These are phyloP conservation scores for Glarea lozoyensis DNA, from an alignment of 495 filamentous ascomycete species.

Conservation along the genomic window DNA sequence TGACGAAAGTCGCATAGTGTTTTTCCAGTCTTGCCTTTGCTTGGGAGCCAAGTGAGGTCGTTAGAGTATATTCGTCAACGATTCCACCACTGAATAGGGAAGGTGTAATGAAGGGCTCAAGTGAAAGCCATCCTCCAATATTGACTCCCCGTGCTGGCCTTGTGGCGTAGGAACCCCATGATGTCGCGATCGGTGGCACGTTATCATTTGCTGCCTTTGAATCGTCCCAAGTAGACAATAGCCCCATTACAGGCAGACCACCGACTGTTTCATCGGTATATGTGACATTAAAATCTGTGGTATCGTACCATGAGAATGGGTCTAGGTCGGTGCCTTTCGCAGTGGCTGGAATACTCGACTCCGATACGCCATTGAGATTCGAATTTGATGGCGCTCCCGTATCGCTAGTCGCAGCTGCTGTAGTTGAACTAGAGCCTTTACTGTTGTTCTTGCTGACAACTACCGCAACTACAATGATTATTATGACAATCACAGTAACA, in stretches of 20 bases:
- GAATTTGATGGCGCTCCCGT: constrained; percentile 39
- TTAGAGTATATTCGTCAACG: constrained; percentile 84
- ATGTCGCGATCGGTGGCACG: constrained; percentile 66
- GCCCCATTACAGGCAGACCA: constrained; percentile 80
- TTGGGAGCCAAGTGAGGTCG: constrained; percentile 54
- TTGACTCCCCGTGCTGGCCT: constrained; percentile 85
- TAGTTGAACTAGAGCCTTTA: constrained; percentile 14
- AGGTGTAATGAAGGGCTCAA: constrained; percentile 94
- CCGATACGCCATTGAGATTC: constrained; percentile 50
- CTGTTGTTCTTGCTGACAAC: constrained; percentile 59
- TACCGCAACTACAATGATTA: constrained; percentile 68
- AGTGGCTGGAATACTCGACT: constrained; percentile 52
- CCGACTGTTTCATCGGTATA: constrained; percentile 83
- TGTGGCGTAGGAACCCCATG: constrained; percentile 66
- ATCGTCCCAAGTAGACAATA: constrained; percentile 84
- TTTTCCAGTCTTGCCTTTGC: constrained; percentile 63
- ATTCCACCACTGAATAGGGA: constrained; percentile 74
- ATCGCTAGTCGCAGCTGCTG: constrained; percentile 10
- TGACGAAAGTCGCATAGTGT: constrained; percentile 86
- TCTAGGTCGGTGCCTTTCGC: constrained; percentile 74
- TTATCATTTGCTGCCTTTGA: constrained; percentile 65
- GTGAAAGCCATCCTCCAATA: constrained; percentile 85
- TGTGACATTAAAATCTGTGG: constrained; percentile 85
- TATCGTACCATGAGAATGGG: constrained; percentile 90
- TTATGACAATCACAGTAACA: constrained; percentile 49